Evolutionary conservation across 495 filamentous ascomycete genomes (phyloP).

Genomic region (Bombardia bombarda): DNA sequence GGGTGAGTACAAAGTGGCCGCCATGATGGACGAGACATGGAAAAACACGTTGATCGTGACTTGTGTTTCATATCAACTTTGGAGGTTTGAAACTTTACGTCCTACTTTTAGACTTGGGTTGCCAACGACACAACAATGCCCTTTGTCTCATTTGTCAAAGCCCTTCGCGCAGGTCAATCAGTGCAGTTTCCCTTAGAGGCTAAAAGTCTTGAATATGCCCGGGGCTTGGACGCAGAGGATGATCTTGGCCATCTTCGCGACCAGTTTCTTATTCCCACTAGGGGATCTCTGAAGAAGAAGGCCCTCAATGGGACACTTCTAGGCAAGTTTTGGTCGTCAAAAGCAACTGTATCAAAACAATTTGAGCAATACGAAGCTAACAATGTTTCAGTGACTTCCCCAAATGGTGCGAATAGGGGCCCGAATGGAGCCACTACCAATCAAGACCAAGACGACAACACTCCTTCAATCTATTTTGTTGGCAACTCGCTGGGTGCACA

Average conservation of each 20-base stretch:
- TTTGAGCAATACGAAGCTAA: not conserved
- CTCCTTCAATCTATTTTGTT: constrained; percentile 71
- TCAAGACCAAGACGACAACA: constrained; percentile 17
- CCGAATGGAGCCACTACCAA: constrained; percentile 14
- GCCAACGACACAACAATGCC: no score
- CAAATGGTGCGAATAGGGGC: not conserved
- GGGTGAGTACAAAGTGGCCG: not conserved
- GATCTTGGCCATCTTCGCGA: constrained; percentile 54
- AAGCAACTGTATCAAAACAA: not conserved
- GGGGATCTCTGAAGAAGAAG: constrained; percentile 54
- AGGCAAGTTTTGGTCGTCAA: constrained; percentile 8
- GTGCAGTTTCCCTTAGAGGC: constrained; percentile 11
- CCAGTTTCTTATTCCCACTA: constrained; percentile 77
- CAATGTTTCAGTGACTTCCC: not conserved
- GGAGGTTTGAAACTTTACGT: not conserved
- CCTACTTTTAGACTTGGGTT: not conserved
- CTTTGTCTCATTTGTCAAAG: not conserved
- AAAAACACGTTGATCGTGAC: not conserved
- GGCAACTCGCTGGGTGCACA: constrained; percentile 91
- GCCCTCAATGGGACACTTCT: constrained; percentile 38
- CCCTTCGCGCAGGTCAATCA: constrained; percentile 10
- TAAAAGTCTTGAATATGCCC: constrained; percentile 11
- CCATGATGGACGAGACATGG: no score
- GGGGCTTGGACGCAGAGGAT: constrained; percentile 57
- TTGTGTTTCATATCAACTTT: not conserved